Conservation (phyloP, 2,329 filamentous ascomycete species). For the Ustilaginoidea virens region DNA sequence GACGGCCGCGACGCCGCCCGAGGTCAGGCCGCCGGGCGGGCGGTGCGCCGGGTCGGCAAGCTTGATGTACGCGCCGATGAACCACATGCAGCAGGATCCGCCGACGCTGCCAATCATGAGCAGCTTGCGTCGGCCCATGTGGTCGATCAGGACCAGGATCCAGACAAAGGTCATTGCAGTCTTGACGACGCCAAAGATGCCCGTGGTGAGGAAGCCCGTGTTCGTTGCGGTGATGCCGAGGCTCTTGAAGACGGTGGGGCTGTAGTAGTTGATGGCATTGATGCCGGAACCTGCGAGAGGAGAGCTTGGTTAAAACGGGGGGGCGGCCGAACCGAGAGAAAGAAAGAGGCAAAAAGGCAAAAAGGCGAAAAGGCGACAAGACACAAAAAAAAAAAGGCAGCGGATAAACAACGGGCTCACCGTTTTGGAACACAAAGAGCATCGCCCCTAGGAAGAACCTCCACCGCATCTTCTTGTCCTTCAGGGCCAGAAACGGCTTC, state of each 20-base stretch:
- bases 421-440: conserved; percentile 70
- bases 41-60: conserved; percentile 19
- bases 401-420: conserved; percentile 13
- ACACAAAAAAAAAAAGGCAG: neutral
- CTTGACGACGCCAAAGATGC: conserved; percentile 15
- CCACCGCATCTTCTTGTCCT: conserved; percentile 44
- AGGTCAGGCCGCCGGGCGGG: conserved; percentile 3
- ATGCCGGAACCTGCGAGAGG: conserved; percentile 11
- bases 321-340: neutral
- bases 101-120: conserved; percentile 45
- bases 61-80: conserved; percentile 34
- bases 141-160: conserved; percentile 12
- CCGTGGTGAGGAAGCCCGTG: conserved; percentile 14
- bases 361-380: no score
- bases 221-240: conserved; percentile 12
- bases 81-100: conserved; percentile 52
- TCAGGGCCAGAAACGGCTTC: conserved; percentile 49
- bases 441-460: conserved; percentile 59
- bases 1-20: conserved; percentile 49
- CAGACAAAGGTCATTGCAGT: conserved; percentile 27
- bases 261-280: conserved; percentile 17
- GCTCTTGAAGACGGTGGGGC: conserved; percentile 14
- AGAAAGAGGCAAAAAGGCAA: neutral
- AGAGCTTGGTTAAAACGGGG: conserved; percentile 2
- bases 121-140: conserved; percentile 33